Evolutionary conservation across 176 grass and related monocot species (phyloP), one percentile per base, ranked within the genome.

Genomic region (Canna indica): DNA sequence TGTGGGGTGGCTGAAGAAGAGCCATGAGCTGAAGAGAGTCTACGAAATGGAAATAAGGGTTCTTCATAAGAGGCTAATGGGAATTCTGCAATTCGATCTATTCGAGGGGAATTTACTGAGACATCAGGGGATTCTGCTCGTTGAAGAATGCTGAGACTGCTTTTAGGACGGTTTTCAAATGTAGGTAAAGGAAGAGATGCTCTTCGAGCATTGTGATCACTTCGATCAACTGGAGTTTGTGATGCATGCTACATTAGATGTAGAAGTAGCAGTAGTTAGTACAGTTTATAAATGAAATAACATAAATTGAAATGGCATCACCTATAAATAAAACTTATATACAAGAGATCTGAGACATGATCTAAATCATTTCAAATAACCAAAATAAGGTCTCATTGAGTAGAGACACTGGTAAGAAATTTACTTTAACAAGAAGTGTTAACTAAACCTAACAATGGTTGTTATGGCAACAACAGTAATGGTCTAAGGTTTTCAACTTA

Each of bases 101-200:
- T 96, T 9, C 75, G 85, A 76, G 93, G 93, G 0, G 88, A 83
- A 13, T 96, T 96, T 58, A 96, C 81, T 4, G 93, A 96, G 5
- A 96, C 75, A 2, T 96, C 86, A 0, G 88, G 85, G 50, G 93
- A 96, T 42, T 86, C 79, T 24, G 85, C 66, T 41, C 39, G 68
- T 18, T 91, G 68, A 18, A 91, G 74, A 31, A 91, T 82, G 39
- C 80, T 72, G 26, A 77, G 54, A 38, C 57, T 84, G 70, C 68
- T 68, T 32, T 76, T 87, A 47, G 1, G 78, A 10, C 77, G 88
- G 6, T 76, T 82, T n/a, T 67, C 74, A 20, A 84, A 82, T 42
- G 83, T 77, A 7, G 85, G 59, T 41, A 91, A 81, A 10, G 93
- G 93, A 32, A 96, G 88, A 16, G 93, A 96, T 28, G 39, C 83